Base-by-base conservation (phyloP, 179 eudicot species). In the Gypsophila paniculata region DNA sequence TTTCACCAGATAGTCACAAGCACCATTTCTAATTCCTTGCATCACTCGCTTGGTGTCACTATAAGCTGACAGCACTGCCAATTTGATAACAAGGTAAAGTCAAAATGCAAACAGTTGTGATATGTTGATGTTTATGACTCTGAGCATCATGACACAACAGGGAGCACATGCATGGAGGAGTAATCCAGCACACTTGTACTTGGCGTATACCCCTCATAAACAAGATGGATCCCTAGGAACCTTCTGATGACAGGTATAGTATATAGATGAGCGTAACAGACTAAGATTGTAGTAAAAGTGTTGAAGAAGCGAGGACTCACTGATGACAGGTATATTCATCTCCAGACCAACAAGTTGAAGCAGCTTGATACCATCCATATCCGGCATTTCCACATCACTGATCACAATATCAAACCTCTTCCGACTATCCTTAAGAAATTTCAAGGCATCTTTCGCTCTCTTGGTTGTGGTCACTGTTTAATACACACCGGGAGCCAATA, bases 361-460 rank as follows among this genome's bases (percentile, higher is more conserved):
- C 73, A 91, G 97, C 84, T 77, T 86, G 38, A 91, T 83, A 26
- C 97, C 97, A 75, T 85, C 92, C 85, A 91, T 86, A 70, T 86
- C 97, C 8, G 94, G 97, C 97, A 91, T 87, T 58, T 87, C 85
- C 21, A 87, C 91, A 76, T 91, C 97, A 23, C 85, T 86, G 65
- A 91, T 86, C 10, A 91, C 85, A 29, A 91, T 75, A 68, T 91
- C 95, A 69, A 84, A 91, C 53, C 75, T 76, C 54, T 81, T 82
- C 75, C 34, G 79, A 77, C 81, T 75, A 59, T 86, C 86, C 75
- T 83, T 81, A 65, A 91, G 65, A 81, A 91, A 71, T 49, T 62
- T 75, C 63, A 89, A 70, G 4, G 97, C 97, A 4, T 62, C 80
- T 65, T 67, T 80, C 2, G 89, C 89, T 46, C 77, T 78, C 59